Evolutionary conservation across 2,329 filamentous ascomycete species (phyloP).

Genomic region (Calonectria henricotiae): DNA sequence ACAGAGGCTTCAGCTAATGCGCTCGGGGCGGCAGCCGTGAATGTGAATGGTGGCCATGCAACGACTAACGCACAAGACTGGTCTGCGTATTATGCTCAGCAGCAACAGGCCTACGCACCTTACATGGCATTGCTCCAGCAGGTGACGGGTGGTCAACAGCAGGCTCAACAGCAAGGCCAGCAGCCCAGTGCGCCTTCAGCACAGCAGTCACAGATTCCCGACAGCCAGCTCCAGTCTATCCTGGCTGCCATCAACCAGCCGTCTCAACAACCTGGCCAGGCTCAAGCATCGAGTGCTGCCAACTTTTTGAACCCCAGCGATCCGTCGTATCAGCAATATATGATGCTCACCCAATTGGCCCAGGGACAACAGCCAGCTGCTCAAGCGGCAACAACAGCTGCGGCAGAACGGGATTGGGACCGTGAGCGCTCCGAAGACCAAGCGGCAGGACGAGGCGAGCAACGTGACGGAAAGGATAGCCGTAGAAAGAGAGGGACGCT

Average conservation of each 20-base stretch:
- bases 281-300: slow-evolving; percentile 44
- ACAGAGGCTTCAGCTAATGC: slow-evolving; percentile 56
- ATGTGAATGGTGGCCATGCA: slow-evolving; percentile 43
- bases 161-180: slow-evolving; percentile 33
- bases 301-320: slow-evolving; percentile 59
- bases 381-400: slow-evolving; percentile 46
- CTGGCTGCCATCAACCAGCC: slow-evolving; percentile 62
- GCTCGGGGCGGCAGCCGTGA: slow-evolving; percentile 46
- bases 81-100: slow-evolving; percentile 62
- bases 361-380: slow-evolving; percentile 55
- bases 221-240: slow-evolving; percentile 64
- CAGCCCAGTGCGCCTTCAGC: slow-evolving; percentile 28
- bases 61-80: slow-evolving; percentile 56
- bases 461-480: slow-evolving; percentile 58
- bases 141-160: slow-evolving; percentile 57
- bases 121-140: slow-evolving; percentile 64
- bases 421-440: slow-evolving; percentile 56
- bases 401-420: slow-evolving; percentile 54
- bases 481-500: slow-evolving; percentile 62
- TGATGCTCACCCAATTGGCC: slow-evolving; percentile 60
- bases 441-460: slow-evolving; percentile 53
- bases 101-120: slow-evolving; percentile 60
- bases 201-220: slow-evolving; percentile 55
- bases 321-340: slow-evolving; percentile 60
- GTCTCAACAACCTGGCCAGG: slow-evolving; percentile 48